Conservation (phyloP, 192 early-diverging fungal species). For the Backusella liffmaniae region DNA sequence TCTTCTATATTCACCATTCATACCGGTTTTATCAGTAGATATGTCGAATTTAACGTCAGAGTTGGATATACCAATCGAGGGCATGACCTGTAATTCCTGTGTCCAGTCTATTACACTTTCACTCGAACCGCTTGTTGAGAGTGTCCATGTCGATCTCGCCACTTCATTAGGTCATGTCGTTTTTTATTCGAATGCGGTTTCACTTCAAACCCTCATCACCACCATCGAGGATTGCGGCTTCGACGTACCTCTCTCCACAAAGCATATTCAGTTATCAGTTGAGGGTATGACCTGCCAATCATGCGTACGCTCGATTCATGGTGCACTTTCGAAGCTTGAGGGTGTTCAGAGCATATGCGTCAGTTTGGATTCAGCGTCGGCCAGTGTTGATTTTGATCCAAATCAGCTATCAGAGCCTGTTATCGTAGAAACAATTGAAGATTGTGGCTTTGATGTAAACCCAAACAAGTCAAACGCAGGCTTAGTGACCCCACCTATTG, state of each 20-base stretch:
- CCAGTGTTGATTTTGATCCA: conserved; percentile 55
- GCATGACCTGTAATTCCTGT: conserved; percentile 88
- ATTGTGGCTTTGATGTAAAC: conserved; percentile 20
- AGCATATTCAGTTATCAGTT: conserved; percentile 51
- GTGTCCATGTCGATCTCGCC: conserved; percentile 43
- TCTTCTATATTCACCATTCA: background rate
- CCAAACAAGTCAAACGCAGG: background rate
- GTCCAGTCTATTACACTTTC: conserved; percentile 70
- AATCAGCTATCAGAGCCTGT: conserved; percentile 1
- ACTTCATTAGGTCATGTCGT: conserved; percentile 57
- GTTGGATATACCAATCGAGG: conserved; percentile 53
- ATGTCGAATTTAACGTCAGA: conserved; percentile 25
- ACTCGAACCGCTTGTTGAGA: conserved; percentile 58
- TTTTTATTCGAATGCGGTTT: conserved; percentile 42
- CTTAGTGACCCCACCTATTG: conserved; percentile 5
- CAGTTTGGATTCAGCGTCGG: conserved; percentile 46
- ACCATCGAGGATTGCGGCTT: conserved; percentile 74
- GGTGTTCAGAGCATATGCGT: conserved; percentile 61
- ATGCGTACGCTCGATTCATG: conserved; percentile 74
- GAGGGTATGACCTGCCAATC: conserved; percentile 86
- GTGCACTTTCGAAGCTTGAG: conserved; percentile 40
- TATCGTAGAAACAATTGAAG: conserved; percentile 18
- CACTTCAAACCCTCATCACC: conserved; percentile 44
- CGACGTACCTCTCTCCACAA: conserved; percentile 33
- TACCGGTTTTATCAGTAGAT: background rate